Conservation (phyloP, 208 protist species). For the Trypanosoma cruzi region DNA sequence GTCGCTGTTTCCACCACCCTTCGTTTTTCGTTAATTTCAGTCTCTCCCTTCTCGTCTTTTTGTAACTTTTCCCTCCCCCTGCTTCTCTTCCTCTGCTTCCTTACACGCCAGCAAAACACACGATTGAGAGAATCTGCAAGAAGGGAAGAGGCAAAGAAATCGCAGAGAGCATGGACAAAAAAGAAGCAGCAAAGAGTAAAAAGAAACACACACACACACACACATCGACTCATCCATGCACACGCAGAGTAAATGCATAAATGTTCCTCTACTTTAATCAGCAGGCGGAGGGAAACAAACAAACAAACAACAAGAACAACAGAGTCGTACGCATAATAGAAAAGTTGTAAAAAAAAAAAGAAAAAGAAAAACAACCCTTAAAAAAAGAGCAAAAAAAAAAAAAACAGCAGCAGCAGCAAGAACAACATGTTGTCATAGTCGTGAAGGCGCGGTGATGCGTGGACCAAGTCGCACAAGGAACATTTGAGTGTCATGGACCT, state of each 20-base stretch:
- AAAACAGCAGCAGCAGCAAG: conserved; percentile 20
- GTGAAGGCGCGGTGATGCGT: conserved; percentile 10
- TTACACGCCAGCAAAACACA: neutral
- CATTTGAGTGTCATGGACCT: neutral
- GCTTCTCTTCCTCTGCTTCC: conserved; percentile 11
- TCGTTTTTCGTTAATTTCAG: too few species aligned
- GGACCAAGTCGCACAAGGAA: neutral
- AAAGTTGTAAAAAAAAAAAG: too few species aligned
- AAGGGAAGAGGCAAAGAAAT: neutral
- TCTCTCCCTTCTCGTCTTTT: too few species aligned
- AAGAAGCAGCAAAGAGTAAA: conserved; percentile 12
- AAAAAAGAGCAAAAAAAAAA: conserved; percentile 13
- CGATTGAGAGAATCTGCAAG: neutral
- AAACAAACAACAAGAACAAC: too few species aligned
- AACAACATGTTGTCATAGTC: conserved; percentile 4
- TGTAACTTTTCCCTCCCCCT: too few species aligned
- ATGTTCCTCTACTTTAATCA: too few species aligned
- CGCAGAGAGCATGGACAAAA: neutral
- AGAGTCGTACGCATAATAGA: too few species aligned
- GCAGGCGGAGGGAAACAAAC: too few species aligned
- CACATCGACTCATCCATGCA: neutral
- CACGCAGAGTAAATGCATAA: too few species aligned
- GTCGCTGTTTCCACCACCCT: neutral
- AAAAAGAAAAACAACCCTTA: conserved; percentile 14
- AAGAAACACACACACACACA: too few species aligned